Conservation (phyloP, 495 filamentous ascomycete genomes). For the Talaromyces wortmannii region DNA sequence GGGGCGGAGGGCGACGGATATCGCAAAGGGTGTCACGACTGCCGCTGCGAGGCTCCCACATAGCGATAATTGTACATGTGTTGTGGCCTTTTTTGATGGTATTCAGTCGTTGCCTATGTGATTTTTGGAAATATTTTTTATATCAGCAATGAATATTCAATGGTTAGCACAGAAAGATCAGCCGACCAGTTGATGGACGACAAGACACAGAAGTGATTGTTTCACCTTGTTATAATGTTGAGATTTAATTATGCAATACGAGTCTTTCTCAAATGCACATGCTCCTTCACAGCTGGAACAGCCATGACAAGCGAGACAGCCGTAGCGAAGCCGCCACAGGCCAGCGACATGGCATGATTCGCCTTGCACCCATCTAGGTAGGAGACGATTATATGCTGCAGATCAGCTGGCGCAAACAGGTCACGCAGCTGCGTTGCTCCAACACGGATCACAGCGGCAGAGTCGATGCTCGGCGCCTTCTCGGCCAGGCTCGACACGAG, state of each 20-base stretch:
- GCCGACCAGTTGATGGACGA: no score
- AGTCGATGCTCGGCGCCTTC: conserved; percentile 33
- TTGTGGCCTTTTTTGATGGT: conserved; percentile 25
- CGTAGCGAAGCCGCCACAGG: neutral
- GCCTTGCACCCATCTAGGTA: conserved; percentile 53
- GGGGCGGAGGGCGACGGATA: conserved; percentile 22
- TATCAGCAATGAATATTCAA: neutral
- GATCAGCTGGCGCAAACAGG: conserved; percentile 26
- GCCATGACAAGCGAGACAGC: neutral
- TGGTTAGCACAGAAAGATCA: no score
- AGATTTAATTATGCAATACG: neutral
- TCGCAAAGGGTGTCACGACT: conserved; percentile 20
- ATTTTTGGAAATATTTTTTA: neutral
- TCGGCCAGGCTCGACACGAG: conserved; percentile 49
- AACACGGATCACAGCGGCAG: conserved; percentile 27
- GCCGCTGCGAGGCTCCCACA: conserved; percentile 5
- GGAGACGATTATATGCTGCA: conserved; percentile 43
- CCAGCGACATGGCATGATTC: neutral
- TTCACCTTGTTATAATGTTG: neutral
- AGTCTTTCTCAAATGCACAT: neutral
- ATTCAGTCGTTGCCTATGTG: neutral
- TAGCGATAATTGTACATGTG: conserved; percentile 29
- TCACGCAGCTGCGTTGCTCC: conserved; percentile 45
- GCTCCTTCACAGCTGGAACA: neutral
- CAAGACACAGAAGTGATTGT: no score